Evolutionary conservation across 345 rosid genomes (phyloP).

Genomic region (Arabis hirsuta): DNA sequence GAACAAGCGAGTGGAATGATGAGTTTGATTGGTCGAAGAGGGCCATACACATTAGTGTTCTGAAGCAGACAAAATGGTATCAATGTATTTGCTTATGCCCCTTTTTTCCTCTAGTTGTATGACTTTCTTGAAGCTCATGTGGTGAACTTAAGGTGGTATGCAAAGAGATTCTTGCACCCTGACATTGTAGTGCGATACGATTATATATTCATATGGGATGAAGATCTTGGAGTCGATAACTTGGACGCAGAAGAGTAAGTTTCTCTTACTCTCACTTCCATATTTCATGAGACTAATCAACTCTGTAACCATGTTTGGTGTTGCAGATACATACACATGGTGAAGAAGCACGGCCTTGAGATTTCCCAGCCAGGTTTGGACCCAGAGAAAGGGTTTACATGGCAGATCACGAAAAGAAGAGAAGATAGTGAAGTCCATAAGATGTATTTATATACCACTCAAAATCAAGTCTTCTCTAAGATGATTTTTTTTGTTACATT

Average conservation of each 20-base stretch:
- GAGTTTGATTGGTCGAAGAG: constrained; percentile 84
- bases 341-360: constrained; percentile 83
- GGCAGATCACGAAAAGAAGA: constrained; percentile 94
- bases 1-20: constrained; percentile 81
- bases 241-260: constrained; percentile 75
- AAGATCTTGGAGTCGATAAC: constrained; percentile 93
- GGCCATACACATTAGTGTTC: constrained; percentile 77
- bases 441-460: constrained; percentile 36
- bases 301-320: constrained; percentile 17
- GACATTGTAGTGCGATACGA: constrained; percentile 82
- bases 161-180: constrained; percentile 95
- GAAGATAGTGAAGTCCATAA: constrained; percentile 83
- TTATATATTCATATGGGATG: constrained; percentile 93
- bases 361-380: constrained; percentile 97
- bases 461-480: constrained; percentile 23
- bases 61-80: constrained; percentile 89
- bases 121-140: constrained; percentile 20
- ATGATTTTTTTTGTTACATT: not conserved
- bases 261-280: constrained; percentile 4
- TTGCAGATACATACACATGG: constrained; percentile 69
- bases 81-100: not conserved
- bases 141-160: constrained; percentile 76
- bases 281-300: not conserved
- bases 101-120: not conserved
- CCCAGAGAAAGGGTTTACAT: constrained; percentile 77